Evolutionary conservation across 1,284 basidiomycete species (phyloP), one percentile per base, ranked within the genome.

Genomic region (Leucoagaricus sp.): DNA sequence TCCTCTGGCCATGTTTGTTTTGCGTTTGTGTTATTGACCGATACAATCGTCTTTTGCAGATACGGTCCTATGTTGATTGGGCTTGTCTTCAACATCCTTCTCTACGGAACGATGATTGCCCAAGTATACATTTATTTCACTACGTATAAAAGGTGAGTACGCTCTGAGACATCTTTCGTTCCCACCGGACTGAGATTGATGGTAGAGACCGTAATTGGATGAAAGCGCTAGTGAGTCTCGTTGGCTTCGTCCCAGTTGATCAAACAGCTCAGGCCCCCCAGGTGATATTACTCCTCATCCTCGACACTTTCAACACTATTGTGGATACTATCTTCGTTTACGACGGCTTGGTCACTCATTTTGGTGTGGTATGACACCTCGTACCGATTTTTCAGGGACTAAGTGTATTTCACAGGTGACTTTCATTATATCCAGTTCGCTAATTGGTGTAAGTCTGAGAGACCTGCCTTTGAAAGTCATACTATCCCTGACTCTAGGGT

Each of bases 81-180:
- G 1, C 68, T 69, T 31, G 44, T 67, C 3, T 55, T 73, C 60
- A 66, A 73, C 49, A 60, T 72, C 0, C 57, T 73, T 3, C 64
- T 75, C 8, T 74, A 69, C 57, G 75, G 74, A 3, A 68, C 75
- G 44, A 74, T 75, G 71, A 68, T 72, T 41, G 67, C 69, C 0
- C 74, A 77, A 61, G 64, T 67, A 1, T 73, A 74, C 54, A 48
- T 74, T 4, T 75, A 76, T 58, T 75, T 64, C 55, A 65, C 55
- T 23, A 65, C 63, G 1, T 72, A 65, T 59, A 72, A 71, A 53
- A 62, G 60, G 72, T 72, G 31, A 34, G 63, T 61, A 38, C 13
- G 36, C 13, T 6, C 36, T 19, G 17, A n/a, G 7, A 17, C 28
- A 46, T n/a, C 45, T 15, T 40, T 9, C 28, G 10, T 34, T 10